Evolutionary conservation across 345 rosid species (phyloP), one percentile per base, ranked within the genome.

Genomic region (Carallia pectinifolia): DNA sequence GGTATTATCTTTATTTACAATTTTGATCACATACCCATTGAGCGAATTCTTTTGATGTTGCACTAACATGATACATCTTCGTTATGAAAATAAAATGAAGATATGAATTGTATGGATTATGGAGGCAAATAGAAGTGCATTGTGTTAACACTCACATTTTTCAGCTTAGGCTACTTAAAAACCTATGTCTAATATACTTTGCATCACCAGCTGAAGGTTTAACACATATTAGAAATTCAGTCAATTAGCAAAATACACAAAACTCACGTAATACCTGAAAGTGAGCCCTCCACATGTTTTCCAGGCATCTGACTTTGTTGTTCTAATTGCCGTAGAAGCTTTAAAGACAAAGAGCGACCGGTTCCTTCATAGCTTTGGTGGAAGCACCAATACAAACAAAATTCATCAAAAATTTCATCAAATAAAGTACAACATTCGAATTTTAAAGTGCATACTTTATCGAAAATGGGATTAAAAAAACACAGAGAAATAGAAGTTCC

Each of bases 301-400:
- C 86, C 69, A 72, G 84, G 74, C 34, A 76, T 73, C 72, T 81
- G 89, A 81, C 94, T 95, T 86, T 88, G 94, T 81, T 92, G 91
- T 81, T 95, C 94, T 83, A 90, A 61, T 79, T 95, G 98, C 76
- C 90, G 89, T 67, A 92, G 77, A 72, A 95, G 98, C 76, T 95
- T 95, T 70, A 95, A 81, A 6, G 99, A 95, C 77, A 95, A 85
- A 67, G 99, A 95, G 70, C 99, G 90, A 8, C 98, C 99, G 62
- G 98, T 95, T 63, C 99, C 99, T 85, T 95, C 99, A 71, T 95
- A 95, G 66, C 99, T 95, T 84, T 71, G 67, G 54, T 36, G 13
- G 68, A 31, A 69, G 64, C 61, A 61, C 53, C 19, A 66, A 71
- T 48, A 67, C 7, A 36, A 4, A 58, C 5, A 7, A 34, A 31